Percentiles rank a stretch among this genome's conserved stretches.
Evolutionary conservation across 768 basidiomycete genomes (phyloP).

Genomic region (Agrocybe pediades): DNA sequence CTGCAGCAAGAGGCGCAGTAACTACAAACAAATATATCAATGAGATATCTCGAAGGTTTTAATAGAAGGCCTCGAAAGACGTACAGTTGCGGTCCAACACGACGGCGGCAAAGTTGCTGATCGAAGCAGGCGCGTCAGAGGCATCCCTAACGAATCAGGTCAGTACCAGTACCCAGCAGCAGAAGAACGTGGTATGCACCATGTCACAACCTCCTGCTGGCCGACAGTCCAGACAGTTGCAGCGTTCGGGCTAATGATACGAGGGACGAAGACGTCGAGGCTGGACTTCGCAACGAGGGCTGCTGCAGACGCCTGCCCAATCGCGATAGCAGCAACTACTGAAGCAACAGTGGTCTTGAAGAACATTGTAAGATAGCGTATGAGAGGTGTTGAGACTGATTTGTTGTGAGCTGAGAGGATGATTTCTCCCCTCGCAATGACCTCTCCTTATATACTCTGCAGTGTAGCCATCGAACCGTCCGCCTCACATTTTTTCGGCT

Average conservation of each 20-base stretch:
- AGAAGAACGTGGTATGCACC: neutral
- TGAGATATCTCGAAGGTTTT: no score
- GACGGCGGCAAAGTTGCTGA: neutral
- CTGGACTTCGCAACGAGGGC: neutral
- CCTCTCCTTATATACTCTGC: no score
- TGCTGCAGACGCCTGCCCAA: neutral
- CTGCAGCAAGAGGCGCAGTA: neutral
- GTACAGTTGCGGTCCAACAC: neutral
- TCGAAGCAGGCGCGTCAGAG: neutral
- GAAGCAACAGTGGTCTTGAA: neutral
- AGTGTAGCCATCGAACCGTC: no score
- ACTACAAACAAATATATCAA: neutral
- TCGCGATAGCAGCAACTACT: neutral
- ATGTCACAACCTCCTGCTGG: neutral
- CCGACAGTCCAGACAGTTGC: slow-evolving; percentile 1
- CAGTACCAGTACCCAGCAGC: neutral
- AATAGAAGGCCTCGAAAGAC: neutral
- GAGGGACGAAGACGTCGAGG: neutral
- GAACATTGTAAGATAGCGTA: no score
- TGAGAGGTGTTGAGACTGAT: no score
- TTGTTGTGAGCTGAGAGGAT: no score
- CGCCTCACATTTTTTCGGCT: no score
- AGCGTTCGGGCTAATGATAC: neutral
- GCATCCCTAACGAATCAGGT: neutral
- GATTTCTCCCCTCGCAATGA: no score